Base-by-base conservation (phyloP, 1,284 basidiomycete species). In the Entoloma clypeatum region DNA sequence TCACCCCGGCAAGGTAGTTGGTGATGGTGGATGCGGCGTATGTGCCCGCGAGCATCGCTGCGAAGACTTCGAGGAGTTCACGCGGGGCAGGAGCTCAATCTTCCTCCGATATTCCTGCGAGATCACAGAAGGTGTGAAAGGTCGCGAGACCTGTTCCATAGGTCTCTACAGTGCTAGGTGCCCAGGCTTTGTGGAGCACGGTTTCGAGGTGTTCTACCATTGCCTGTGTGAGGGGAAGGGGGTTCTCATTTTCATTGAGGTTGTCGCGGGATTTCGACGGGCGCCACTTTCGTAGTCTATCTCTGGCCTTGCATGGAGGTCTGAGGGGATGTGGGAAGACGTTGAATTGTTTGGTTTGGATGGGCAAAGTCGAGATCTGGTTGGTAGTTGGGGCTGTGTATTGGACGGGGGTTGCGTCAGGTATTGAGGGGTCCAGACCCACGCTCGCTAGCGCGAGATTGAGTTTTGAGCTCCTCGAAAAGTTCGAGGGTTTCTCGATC, bases 1-100 rank as follows among this genome's bases (percentile, higher is more conserved):
- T 33, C 0, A 71, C 23, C 0, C 51, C 61, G 0, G 41, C 49
- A 0, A 59, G 11, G 22, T 67, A 66, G 44, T 67, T 67, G 0
- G 41, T 14, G 0, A 65, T 4, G 2, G 45, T 14, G 9, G n/a
- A 17, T 2, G 39, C 36, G 1, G 41, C 33, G 23, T 44, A 51
- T 1, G 38, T 11, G 0, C 47, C 44, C 8, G 40, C 39, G 10
- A 30, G 39, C 1, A 30, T n/a, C 0, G 50, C 13, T 0, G 50
- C 28, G 25, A 54, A 51, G 4, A 32, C 4, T 3, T 40, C 5
- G 0, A 52, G 6, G 1, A 49, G 44, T 4, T 13, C 7, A 0
- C 30, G 37, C 19, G 23, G 19, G 0, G 42, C 37, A 1, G 47
- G 52, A 1, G 36, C 32, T 0, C 44, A 31, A 1, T 43, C 2